Evolutionary conservation across 306 rosid species (phyloP), one percentile per base, ranked within the genome.

Genomic region (Quercus ilex): DNA sequence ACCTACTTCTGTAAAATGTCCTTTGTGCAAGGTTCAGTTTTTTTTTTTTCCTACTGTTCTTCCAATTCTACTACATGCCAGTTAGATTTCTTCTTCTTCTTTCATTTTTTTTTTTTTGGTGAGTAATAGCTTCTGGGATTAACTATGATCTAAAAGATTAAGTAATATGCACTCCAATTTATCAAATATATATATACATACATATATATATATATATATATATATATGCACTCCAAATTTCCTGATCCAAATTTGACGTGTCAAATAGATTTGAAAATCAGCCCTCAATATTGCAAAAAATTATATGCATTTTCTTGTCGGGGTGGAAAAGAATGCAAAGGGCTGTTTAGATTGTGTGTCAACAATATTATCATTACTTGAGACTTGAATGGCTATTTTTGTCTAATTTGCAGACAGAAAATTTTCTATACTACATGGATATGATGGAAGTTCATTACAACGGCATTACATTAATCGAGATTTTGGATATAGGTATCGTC

Each of bases 11-110:
- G 84, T 94, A 7, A 91, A 87, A 73, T 94, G 98, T 68, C 98
- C 98, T 69, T 89, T 92, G 49, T 94, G 98, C 91, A 94, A 94
- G 97, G 98, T 92, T 83, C 58, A 78, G 10, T 81, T 76, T 73
- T 10, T 58, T 74, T 25, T 25, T 25, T 25, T 25, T 25, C 25
- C 70, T 52, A 15, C 18, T 79, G 5, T 71, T 35, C 41, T 35
- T 35, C 41, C 41, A 35, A 35, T 35, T 35, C 18, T 6, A 1
- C 1, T 52, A 57, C 21, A 19, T 55, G 10, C 60, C 60, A 60
- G 1, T 35, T 4, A 35, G 41, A 35, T 35, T 35, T 35, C 41
- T 5, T 35, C 5, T 35, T 35, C 41, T 2, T 67, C 2, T 28
- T 17, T 49, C 2, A 23, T n/a, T n/a, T 33, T 63, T 12, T 78